These are phyloP conservation scores for Rubroboletus satanas DNA, from an alignment of 768 basidiomycete species.

Conservation along the genomic window DNA sequence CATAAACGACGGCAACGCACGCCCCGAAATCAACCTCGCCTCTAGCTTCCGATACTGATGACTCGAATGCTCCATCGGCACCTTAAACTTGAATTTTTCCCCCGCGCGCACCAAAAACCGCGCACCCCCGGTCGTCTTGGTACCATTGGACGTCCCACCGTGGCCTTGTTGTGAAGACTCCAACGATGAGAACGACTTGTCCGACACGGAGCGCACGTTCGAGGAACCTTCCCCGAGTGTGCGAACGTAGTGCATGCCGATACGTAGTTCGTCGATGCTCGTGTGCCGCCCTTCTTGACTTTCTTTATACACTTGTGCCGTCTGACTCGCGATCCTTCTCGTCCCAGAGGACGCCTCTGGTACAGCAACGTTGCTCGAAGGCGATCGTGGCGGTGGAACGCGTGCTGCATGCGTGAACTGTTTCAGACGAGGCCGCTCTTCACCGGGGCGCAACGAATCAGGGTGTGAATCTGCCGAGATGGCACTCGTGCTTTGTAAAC, in stretches of 20 bases:
- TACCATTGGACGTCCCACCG: conserved; percentile 18
- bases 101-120: conserved; percentile 53
- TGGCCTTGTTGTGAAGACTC: conserved; percentile 52
- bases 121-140: conserved; percentile 23
- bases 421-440: conserved; percentile 56
- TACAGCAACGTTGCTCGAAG: conserved; percentile 23
- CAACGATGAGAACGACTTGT: conserved; percentile 56
- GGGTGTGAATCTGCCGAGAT: conserved; percentile 36
- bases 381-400: conserved; percentile 57
- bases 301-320: conserved; percentile 53
- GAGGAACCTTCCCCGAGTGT: conserved; percentile 55
- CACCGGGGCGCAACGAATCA: conserved; percentile 27
- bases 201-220: conserved; percentile 32
- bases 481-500: conserved; percentile 42
- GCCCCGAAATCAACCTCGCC: conserved; percentile 49
- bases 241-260: conserved; percentile 69
- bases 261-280: conserved; percentile 61
- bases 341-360: conserved; percentile 25
- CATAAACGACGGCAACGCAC: conserved; percentile 53
- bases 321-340: conserved; percentile 57
- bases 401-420: conserved; percentile 68
- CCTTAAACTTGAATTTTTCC: conserved; percentile 57
- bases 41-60: conserved; percentile 38
- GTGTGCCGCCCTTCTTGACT: conserved; percentile 32
- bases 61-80: conserved; percentile 37